Base-by-base conservation (phyloP, 2,329 filamentous ascomycete genomes). In the Decorospora gaudefroyi region DNA sequence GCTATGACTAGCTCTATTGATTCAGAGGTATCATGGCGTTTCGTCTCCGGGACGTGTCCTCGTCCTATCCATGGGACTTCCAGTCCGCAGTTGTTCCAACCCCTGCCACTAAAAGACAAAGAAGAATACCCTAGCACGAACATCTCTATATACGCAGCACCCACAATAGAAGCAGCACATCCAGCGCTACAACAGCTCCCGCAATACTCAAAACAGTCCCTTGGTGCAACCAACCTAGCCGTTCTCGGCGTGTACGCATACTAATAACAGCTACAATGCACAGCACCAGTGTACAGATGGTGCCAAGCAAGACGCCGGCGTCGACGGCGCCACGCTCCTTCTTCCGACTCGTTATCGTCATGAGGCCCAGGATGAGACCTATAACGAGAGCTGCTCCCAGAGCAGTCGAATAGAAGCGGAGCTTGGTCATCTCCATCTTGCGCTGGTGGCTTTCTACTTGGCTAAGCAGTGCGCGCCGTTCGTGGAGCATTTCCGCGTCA, bases 251-350 rank as follows among this genome's bases (percentile, higher is more conserved):
- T 2, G 59, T 66, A 45, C 53, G 53, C 64, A 70, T 66, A 47
- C 59, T 68, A 19, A 61, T 44, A 2, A 69, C 43, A 3, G 62
- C 66, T 21, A 67, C 53, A 28, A 60, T 35, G 22, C 63, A 59
- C 7, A 69, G 41, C 28, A 68, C 77, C 27, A 90, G 65, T 51
- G 84, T 87, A 19, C 81, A 76, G 21, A 87, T 77, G 11, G 86
- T 83, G 7, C 86, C 87, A 27, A 88, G 75, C 1, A 87, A 77
- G 2, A 88, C 85, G 6, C 84, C 87, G 0, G 81, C 81, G 58
- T 91, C 86, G 3, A 92, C 88, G 65, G 88, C 83, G n/a, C 83
- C 76, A 4, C 80, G 76, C 53, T 86, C 76, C 65, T 81, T 86
- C 62, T 83, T 84, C 32, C 81, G 78, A 6, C 87, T 87, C 1